Evolutionary conservation across 805 yeast species (phyloP).

Genomic region (Osmozyma mogii): DNA sequence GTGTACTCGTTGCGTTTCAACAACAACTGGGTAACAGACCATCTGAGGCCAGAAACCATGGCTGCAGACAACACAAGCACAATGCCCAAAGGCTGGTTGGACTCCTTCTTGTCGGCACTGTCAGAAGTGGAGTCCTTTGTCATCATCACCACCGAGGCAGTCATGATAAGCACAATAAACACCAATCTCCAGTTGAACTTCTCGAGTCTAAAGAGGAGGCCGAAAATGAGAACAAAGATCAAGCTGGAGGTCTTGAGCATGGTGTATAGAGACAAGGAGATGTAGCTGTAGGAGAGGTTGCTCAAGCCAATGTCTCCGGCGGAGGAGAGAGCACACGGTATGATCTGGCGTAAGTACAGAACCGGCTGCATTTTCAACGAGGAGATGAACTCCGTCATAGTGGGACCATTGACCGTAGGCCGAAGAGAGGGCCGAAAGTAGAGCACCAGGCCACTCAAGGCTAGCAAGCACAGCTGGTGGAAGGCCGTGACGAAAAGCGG

Average conservation of each 20-base stretch:
- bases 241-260: conserved; percentile 87
- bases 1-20: conserved; percentile 52
- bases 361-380: conserved; percentile 14
- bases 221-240: conserved; percentile 83
- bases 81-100: conserved; percentile 46
- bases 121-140: conserved; percentile 34
- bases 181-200: conserved; percentile 59
- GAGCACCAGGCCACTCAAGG: conserved; percentile 42
- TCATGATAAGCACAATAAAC: conserved; percentile 70
- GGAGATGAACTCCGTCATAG: conserved; percentile 5
- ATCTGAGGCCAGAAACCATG: conserved; percentile 79
- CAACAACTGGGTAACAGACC: conserved; percentile 90
- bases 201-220: conserved; percentile 76
- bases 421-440: conserved; percentile 41
- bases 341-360: conserved; percentile 42
- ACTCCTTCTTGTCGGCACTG: conserved; percentile 11
- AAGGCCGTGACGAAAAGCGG: conserved; percentile 80
- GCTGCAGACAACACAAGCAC: conserved; percentile 69
- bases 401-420: conserved; percentile 19
- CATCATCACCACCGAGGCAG: conserved; percentile 83
- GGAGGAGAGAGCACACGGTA: conserved; percentile 82
- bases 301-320: conserved; percentile 94
- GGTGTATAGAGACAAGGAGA: conserved; percentile 79
- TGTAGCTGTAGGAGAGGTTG: conserved; percentile 71
- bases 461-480: conserved; percentile 69